Percentiles rank a stretch among this genome's conserved stretches.
phyloP scores from a whole-genome alignment of 345 rosid species.

The Excoecaria cochinchinensis region DNA sequence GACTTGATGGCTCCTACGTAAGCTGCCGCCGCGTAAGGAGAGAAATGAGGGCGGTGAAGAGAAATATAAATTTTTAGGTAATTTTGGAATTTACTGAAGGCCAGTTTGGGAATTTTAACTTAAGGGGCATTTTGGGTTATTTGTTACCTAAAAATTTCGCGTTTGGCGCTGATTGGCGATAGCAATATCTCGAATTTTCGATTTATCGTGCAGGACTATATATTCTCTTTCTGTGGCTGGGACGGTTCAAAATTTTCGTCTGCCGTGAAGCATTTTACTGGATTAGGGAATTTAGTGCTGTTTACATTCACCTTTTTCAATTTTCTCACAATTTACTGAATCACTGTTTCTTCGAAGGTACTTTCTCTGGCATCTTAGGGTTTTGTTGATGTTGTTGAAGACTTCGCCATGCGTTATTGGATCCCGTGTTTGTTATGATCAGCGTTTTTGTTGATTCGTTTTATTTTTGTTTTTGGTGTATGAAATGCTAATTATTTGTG shows the following conservation, averaged over 20 bases:
- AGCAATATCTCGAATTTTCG: not conserved
- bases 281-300: not conserved
- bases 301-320: not conserved
- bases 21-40: not conserved
- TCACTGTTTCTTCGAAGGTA: not conserved
- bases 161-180: not conserved
- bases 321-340: not conserved
- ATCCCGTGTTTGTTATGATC: not conserved
- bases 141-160: not conserved
- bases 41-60: not conserved
- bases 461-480: not conserved
- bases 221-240: not conserved
- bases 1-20: not conserved
- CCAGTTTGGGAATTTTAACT: not conserved
- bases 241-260: not conserved
- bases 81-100: not conserved
- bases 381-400: not conserved
- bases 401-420: not conserved
- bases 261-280: too few relatives aligned
- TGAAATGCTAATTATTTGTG: not conserved
- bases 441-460: not conserved
- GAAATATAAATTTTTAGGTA: too few relatives aligned
- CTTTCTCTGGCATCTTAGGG: constrained; percentile 1
- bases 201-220: not conserved
- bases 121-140: too few relatives aligned